Percentiles rank a stretch among this genome's conserved stretches.
phyloP scores from a whole-genome alignment of 768 basidiomycete species.

The Rossbeevera mucosa region DNA sequence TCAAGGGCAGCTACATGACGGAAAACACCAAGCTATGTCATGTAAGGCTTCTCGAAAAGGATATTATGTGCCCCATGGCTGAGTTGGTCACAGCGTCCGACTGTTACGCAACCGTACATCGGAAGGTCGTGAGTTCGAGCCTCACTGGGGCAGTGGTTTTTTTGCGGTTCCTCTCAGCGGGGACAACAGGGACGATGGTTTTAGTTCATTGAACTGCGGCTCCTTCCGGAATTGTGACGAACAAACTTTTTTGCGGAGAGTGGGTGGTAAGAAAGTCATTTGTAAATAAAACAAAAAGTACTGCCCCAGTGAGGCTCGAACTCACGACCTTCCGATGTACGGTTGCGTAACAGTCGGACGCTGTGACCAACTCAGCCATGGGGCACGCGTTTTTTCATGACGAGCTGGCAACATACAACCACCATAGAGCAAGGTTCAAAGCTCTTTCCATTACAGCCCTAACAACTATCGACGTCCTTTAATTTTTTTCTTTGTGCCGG shows the following conservation, averaged over 20 bases:
- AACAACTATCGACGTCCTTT: conserved; percentile 38
- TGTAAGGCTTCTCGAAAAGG: not conserved
- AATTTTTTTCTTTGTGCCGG: conserved; percentile 54
- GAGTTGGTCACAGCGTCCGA: conserved; percentile 78
- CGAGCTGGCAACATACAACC: no score
- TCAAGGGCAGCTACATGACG: not conserved
- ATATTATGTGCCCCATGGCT: conserved; percentile 58
- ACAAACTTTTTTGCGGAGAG: no score
- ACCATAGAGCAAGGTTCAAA: not conserved
- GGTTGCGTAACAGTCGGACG: conserved; percentile 61
- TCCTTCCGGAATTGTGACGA: no score
- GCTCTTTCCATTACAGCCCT: not conserved
- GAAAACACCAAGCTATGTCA: not conserved
- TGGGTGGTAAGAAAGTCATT: no score
- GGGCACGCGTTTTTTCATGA: conserved; percentile 37
- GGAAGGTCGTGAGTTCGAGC: conserved; percentile 70
- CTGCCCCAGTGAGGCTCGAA: conserved; percentile 66
- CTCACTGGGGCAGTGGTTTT: conserved; percentile 51
- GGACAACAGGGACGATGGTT: no score
- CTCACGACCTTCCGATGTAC: conserved; percentile 67
- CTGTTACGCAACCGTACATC: conserved; percentile 48
- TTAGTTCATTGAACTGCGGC: no score
- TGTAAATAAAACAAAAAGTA: not conserved
- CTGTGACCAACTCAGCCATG: conserved; percentile 77
- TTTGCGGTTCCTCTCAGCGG: no score